These are phyloP conservation scores for Boletellus sp. DNA, from an alignment of 1,284 basidiomycete species.

Conservation along the genomic window DNA sequence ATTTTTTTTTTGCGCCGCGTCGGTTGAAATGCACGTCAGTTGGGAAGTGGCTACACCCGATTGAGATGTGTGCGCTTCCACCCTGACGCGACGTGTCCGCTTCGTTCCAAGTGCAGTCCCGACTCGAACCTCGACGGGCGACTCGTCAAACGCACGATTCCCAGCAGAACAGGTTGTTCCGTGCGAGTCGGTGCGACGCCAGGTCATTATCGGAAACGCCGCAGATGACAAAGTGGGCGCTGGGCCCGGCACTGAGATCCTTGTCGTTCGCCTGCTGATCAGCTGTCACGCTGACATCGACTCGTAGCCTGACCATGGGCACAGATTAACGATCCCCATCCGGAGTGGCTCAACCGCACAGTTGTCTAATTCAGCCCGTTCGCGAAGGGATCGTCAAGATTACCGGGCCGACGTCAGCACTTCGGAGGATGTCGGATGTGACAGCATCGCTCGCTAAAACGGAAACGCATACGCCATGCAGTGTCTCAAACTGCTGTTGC, in stretches of 20 bases:
- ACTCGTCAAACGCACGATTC: slow-evolving; percentile 13
- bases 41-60: slow-evolving; percentile 15
- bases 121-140: slow-evolving; percentile 24
- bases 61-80: slow-evolving; percentile 12
- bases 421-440: slow-evolving; percentile 32
- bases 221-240: no score
- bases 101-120: slow-evolving; percentile 22
- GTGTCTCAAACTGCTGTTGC: no score
- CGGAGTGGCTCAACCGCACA: slow-evolving; percentile 17
- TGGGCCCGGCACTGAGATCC: no score
- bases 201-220: slow-evolving; percentile 6
- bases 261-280: slow-evolving; percentile 6
- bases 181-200: slow-evolving; percentile 24
- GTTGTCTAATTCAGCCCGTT: slow-evolving; percentile 20
- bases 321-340: slow-evolving; percentile 28
- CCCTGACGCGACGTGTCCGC: slow-evolving; percentile 11
- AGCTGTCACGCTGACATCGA: slow-evolving; percentile 19
- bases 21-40: slow-evolving; percentile 25
- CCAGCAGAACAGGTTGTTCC: slow-evolving; percentile 17
- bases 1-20: slow-evolving; percentile 19
- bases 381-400: slow-evolving; percentile 36
- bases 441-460: slow-evolving; percentile 16
- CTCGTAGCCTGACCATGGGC: slow-evolving; percentile 7
- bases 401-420: slow-evolving; percentile 26
- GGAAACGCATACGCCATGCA: slow-evolving; percentile 21